Conservation (phyloP, 2,329 filamentous ascomycete genomes). For the Monilinia fructicola region DNA sequence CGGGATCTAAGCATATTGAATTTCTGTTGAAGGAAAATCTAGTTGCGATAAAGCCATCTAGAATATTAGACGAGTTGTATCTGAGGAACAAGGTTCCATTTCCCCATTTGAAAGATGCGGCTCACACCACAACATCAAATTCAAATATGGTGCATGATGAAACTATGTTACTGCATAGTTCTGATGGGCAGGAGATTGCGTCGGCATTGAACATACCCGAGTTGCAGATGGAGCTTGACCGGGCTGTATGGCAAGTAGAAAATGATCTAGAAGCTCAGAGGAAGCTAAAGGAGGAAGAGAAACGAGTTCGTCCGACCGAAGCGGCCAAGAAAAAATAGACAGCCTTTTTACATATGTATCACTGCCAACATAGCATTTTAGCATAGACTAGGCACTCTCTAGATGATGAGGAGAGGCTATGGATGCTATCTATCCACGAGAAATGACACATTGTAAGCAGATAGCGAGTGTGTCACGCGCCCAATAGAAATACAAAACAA, state of each 20-base stretch:
- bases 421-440: background rate
- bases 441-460: slow-evolving; percentile 17
- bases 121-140: slow-evolving; percentile 22
- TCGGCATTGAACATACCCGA: slow-evolving; percentile 66
- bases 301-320: slow-evolving; percentile 29
- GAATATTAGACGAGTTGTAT: slow-evolving; percentile 74
- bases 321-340: slow-evolving; percentile 29
- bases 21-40: slow-evolving; percentile 76
- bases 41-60: slow-evolving; percentile 63
- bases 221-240: slow-evolving; percentile 69
- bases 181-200: slow-evolving; percentile 58
- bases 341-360: slow-evolving; percentile 1
- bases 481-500: slow-evolving; percentile 5
- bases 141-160: slow-evolving; percentile 37
- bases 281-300: slow-evolving; percentile 34
- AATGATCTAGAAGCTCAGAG: slow-evolving; percentile 38
- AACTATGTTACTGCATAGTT: slow-evolving; percentile 48
- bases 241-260: slow-evolving; percentile 74
- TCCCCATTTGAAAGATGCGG: slow-evolving; percentile 7
- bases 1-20: slow-evolving; percentile 80
- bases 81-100: slow-evolving; percentile 33
- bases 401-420: slow-evolving; percentile 8
- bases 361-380: background rate
- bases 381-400: background rate
- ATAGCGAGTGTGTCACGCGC: slow-evolving; percentile 11